Percentiles rank a stretch among this genome's conserved stretches.
Conservation (phyloP, 495 filamentous ascomycete species). For the Xylaria cubensis region DNA sequence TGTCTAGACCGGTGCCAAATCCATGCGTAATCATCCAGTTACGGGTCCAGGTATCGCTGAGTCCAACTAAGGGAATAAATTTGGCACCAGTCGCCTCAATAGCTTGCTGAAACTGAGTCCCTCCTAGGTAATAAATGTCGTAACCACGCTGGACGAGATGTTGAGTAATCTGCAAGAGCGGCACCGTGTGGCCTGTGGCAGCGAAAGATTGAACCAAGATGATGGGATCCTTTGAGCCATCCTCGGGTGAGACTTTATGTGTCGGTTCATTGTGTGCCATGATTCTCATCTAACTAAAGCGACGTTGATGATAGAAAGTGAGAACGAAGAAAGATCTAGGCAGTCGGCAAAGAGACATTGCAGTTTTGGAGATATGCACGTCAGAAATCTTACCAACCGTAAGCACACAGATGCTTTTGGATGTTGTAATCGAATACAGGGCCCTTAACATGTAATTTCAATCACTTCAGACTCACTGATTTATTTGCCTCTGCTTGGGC, state of each 20-base stretch:
- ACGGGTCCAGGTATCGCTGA: conserved; percentile 26
- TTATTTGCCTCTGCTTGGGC: too few species aligned
- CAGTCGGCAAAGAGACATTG: too few species aligned
- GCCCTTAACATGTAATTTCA: too few species aligned
- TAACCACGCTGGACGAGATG: conserved; percentile 33
- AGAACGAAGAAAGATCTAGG: too few species aligned
- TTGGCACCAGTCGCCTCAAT: conserved; percentile 33
- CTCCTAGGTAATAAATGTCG: conserved; percentile 34
- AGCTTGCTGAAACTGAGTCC: conserved; percentile 20
- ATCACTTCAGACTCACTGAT: too few species aligned
- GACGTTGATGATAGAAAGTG: background rate
- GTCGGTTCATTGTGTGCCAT: background rate
- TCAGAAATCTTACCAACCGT: too few species aligned
- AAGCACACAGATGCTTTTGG: too few species aligned
- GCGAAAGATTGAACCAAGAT: conserved; percentile 15
- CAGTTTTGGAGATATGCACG: too few species aligned
- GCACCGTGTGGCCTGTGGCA: conserved; percentile 35
- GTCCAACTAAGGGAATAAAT: conserved; percentile 31
- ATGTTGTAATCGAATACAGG: too few species aligned
- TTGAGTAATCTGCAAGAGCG: conserved; percentile 29
- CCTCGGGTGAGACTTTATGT: background rate
- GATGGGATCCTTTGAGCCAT: conserved; percentile 7
- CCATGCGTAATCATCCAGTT: conserved; percentile 24
- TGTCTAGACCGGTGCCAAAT: conserved; percentile 26
- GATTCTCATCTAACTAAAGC: background rate